Evolutionary conservation across 768 basidiomycete species (phyloP).

Genomic region (Mycena polygramma): DNA sequence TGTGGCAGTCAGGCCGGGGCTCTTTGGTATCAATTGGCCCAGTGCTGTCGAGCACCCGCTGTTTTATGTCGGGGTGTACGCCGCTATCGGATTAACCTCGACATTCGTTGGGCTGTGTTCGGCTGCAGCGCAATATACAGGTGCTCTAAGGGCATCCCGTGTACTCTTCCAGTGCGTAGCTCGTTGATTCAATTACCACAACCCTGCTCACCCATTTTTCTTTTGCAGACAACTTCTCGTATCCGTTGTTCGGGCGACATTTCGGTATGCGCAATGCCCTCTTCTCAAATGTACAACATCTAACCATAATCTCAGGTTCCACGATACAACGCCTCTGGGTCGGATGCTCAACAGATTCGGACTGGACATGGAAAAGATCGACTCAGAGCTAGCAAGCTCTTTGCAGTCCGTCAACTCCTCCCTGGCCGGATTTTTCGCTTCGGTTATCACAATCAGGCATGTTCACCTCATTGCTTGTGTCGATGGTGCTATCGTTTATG

Average conservation of each 20-base stretch:
- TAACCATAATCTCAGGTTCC: conserved; percentile 8
- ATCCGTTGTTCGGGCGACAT: conserved; percentile 70
- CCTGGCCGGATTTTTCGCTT: conserved; percentile 81
- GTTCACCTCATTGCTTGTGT: too few species aligned
- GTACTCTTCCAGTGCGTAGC: conserved; percentile 51
- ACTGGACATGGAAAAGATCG: conserved; percentile 87
- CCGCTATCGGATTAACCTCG: conserved; percentile 63
- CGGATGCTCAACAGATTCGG: conserved; percentile 88
- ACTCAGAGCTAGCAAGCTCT: conserved; percentile 75
- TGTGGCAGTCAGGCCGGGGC: conserved; percentile 19
- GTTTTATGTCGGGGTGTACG: conserved; percentile 75
- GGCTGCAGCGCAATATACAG: conserved; percentile 66
- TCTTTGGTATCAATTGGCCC: conserved; percentile 49
- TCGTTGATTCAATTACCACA: too few species aligned
- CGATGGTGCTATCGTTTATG: too few species aligned
- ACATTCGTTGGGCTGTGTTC: conserved; percentile 61
- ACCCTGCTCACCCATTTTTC: too few species aligned
- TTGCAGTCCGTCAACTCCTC: conserved; percentile 84
- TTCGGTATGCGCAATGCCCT: conserved; percentile 53
- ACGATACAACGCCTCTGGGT: conserved; percentile 83
- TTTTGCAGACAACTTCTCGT: conserved; percentile 57
- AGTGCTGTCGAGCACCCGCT: conserved; percentile 68
- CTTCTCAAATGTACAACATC: not conserved
- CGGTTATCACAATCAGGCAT: conserved; percentile 80
- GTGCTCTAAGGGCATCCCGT: conserved; percentile 58